These are phyloP conservation scores for Clavariopsis aquatica DNA, from an alignment of 495 filamentous ascomycete species.

Conservation along the genomic window DNA sequence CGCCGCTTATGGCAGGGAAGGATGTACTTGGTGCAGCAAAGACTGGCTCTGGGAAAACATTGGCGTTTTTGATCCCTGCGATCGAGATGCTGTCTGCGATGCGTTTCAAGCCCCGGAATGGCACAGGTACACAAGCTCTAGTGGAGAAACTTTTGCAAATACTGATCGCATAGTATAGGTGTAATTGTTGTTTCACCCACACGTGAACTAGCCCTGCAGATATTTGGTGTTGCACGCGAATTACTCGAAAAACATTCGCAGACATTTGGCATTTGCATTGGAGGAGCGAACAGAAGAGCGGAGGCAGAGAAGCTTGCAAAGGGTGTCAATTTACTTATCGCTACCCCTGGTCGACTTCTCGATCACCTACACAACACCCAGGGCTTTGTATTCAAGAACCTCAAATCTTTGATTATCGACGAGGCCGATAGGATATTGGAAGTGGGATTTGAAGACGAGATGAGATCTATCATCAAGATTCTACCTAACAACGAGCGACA, in stretches of 20 bases:
- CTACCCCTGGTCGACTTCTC: constrained; percentile 87
- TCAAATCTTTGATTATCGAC: constrained; percentile 84
- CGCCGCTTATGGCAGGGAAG: constrained; percentile 81
- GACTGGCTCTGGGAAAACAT: constrained; percentile 93
- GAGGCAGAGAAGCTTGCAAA: constrained; percentile 94
- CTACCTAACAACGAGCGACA: constrained; percentile 79
- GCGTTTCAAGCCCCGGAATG: constrained; percentile 81
- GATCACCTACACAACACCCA: constrained; percentile 92
- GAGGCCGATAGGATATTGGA: constrained; percentile 94
- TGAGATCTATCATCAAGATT: constrained; percentile 92
- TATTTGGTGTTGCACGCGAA: constrained; percentile 92
- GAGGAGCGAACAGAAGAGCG: constrained; percentile 85
- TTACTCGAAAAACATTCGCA: constrained; percentile 86
- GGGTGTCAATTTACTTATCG: constrained; percentile 91
- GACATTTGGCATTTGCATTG: constrained; percentile 94
- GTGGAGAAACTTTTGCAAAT: background rate
- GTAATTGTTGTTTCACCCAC: constrained; percentile 85
- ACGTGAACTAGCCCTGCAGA: constrained; percentile 90
- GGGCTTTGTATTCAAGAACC: constrained; percentile 90
- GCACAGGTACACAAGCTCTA: constrained; percentile 46
- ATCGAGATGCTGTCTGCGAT: constrained; percentile 91
- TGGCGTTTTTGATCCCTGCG: constrained; percentile 92
- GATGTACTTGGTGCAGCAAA: constrained; percentile 97
- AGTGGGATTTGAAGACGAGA: constrained; percentile 97
- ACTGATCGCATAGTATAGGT: constrained; percentile 52